These are phyloP conservation scores for Fusarium concolor DNA, from an alignment of 2,329 filamentous ascomycete genomes.

Conservation along the genomic window DNA sequence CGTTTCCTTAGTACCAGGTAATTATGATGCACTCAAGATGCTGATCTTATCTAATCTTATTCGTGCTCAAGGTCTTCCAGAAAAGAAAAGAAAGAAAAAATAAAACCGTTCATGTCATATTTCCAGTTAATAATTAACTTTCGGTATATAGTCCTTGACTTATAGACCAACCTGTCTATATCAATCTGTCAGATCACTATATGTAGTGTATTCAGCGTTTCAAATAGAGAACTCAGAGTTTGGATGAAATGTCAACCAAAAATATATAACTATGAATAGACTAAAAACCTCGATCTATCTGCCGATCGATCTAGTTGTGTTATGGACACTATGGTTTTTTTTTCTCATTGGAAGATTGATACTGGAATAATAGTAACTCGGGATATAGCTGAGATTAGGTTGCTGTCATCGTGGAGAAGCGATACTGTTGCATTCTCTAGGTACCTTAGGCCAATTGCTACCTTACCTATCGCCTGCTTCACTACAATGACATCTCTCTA, in stretches of 20 bases:
- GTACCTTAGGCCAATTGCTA: slow-evolving; percentile 9
- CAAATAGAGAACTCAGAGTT: slow-evolving; percentile 8
- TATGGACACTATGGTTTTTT: not conserved
- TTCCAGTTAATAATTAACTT: not conserved
- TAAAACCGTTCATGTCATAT: not conserved
- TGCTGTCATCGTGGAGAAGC: slow-evolving; percentile 30
- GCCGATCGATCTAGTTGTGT: slow-evolving; percentile 6
- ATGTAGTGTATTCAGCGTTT: slow-evolving; percentile 13
- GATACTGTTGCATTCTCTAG: slow-evolving; percentile 25
- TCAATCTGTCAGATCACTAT: slow-evolving; percentile 7
- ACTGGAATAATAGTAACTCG: slow-evolving; percentile 14
- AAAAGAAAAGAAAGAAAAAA: not conserved
- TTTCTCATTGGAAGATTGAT: not conserved
- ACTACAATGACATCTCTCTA: not conserved
- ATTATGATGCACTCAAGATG: not conserved
- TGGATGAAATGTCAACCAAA: not conserved
- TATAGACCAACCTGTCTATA: slow-evolving; percentile 14
- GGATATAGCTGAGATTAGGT: slow-evolving; percentile 26
- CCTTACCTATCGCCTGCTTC: not conserved
- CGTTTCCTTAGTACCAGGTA: not conserved
- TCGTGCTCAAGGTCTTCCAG: not conserved
- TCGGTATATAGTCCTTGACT: not conserved
- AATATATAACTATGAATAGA: slow-evolving; percentile 4
- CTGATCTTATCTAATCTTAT: not conserved
- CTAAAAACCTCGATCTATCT: slow-evolving; percentile 1